Percentiles rank a stretch among this genome's conserved stretches.
These are phyloP conservation scores for Trichoderma gamsii DNA, from an alignment of 495 filamentous ascomycete species.

Conservation along the genomic window DNA sequence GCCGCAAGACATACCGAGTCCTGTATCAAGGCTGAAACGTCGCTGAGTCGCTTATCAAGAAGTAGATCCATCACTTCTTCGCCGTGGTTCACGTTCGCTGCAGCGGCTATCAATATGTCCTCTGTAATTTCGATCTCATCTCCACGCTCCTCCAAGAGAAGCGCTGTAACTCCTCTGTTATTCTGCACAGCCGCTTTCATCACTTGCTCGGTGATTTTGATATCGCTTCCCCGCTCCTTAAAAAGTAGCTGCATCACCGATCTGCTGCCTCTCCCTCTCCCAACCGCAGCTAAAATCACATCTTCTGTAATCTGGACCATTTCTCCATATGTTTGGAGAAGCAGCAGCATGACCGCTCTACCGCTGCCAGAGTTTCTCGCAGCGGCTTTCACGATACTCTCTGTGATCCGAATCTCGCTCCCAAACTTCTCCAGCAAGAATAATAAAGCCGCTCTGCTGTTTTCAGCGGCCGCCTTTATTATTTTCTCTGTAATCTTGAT, in stretches of 20 bases:
- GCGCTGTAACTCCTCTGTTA: background rate
- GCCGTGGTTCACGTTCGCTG: background rate
- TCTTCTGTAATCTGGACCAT: background rate
- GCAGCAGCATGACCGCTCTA: slow-evolving; percentile 21
- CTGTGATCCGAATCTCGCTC: slow-evolving; percentile 18
- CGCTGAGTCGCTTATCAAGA: background rate
- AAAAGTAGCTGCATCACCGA: background rate
- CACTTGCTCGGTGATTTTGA: background rate
- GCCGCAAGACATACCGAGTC: too few relatives aligned
- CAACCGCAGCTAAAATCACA: background rate
- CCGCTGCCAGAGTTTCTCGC: background rate
- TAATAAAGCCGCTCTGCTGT: background rate
- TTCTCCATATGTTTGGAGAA: slow-evolving; percentile 18
- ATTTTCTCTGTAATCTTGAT: slow-evolving; percentile 20
- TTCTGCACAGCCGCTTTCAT: background rate
- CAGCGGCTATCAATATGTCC: slow-evolving; percentile 10
- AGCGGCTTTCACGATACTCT: slow-evolving; percentile 19
- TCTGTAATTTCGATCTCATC: slow-evolving; percentile 22
- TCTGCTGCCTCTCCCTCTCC: background rate
- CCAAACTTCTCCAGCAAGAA: background rate
- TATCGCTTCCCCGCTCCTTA: background rate
- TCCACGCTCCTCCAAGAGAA: slow-evolving; percentile 17
- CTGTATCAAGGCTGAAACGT: too few relatives aligned
- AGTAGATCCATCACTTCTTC: background rate
- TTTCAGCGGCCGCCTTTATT: slow-evolving; percentile 19